Evolutionary conservation across 2,329 filamentous ascomycete species (phyloP).

Genomic region (Colletotrichum camelliae): DNA sequence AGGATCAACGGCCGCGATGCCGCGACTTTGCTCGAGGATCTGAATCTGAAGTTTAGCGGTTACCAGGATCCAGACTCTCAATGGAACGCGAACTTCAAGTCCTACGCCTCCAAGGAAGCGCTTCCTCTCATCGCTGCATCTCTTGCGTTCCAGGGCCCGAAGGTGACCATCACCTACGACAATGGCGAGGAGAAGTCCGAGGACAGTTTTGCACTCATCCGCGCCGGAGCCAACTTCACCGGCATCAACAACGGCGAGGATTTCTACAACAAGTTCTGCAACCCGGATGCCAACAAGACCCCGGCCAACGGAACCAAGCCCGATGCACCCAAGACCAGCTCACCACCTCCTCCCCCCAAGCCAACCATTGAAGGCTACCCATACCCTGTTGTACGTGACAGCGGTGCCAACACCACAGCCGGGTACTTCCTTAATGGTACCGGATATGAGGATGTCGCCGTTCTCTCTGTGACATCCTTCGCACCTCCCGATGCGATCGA

Average conservation of each 20-base stretch:
- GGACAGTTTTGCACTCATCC: conserved; percentile 30
- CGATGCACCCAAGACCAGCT: neutral
- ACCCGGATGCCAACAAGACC: conserved; percentile 23
- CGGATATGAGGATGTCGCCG: conserved; percentile 38
- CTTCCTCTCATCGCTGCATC: conserved; percentile 27
- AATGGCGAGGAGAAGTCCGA: conserved; percentile 32
- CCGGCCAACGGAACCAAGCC: conserved; percentile 5
- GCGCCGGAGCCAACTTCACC: conserved; percentile 31
- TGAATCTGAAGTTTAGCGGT: conserved; percentile 47
- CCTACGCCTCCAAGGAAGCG: conserved; percentile 28
- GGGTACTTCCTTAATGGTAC: conserved; percentile 41
- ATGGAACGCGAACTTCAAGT: conserved; percentile 42
- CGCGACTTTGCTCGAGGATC: conserved; percentile 51
- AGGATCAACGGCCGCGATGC: conserved; percentile 64
- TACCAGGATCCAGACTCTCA: conserved; percentile 64
- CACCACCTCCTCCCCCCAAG: neutral
- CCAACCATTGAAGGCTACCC: conserved; percentile 32
- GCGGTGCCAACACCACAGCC: conserved; percentile 29
- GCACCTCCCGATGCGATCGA: conserved; percentile 22
- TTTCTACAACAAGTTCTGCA: conserved; percentile 40
- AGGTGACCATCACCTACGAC: conserved; percentile 36
- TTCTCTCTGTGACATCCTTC: conserved; percentile 34
- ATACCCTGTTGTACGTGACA: conserved; percentile 32
- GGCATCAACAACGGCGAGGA: conserved; percentile 37
- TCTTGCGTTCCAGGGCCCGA: conserved; percentile 31